A percentile compares a stretch with the other conserved stretches of the same genome.
phyloP scores from a whole-genome alignment of 306 rosid species.

The Hippophae tibetana region DNA sequence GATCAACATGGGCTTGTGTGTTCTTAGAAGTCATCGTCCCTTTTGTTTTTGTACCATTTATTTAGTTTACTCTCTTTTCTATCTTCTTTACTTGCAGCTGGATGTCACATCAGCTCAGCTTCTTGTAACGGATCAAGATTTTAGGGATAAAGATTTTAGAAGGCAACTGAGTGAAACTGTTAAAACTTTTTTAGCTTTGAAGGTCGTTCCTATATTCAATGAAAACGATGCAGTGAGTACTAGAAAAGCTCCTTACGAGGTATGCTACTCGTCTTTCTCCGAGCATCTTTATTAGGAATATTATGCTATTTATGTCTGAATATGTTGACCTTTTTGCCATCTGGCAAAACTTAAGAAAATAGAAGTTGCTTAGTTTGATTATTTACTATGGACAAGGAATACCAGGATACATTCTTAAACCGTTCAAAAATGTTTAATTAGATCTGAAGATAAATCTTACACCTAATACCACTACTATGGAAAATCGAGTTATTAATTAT shows the following conservation, averaged over 20 bases:
- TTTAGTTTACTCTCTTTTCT: conserved; percentile 11
- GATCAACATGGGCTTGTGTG: background rate
- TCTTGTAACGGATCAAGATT: conserved; percentile 91
- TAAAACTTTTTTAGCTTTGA: conserved; percentile 53
- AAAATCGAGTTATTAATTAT: too few relatives aligned
- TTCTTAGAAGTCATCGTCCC: conserved; percentile 3
- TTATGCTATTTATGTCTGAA: background rate
- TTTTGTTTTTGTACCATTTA: background rate
- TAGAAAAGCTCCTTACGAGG: conserved; percentile 98
- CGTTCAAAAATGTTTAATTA: too few relatives aligned
- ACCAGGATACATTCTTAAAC: too few relatives aligned
- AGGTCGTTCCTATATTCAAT: conserved; percentile 82
- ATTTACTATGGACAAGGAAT: too few relatives aligned
- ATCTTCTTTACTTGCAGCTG: conserved; percentile 47
- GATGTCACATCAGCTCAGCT: conserved; percentile 92
- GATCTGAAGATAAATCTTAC: too few relatives aligned
- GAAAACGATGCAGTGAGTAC: conserved; percentile 98
- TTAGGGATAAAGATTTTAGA: conserved; percentile 86
- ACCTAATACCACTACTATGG: too few relatives aligned
- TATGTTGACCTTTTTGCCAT: background rate
- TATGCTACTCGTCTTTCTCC: conserved; percentile 22
- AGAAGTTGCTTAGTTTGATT: too few relatives aligned
- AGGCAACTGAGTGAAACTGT: conserved; percentile 73
- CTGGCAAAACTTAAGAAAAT: background rate
- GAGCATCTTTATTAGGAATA: conserved; percentile 8